Percentiles rank a stretch among this genome's conserved stretches.
These are phyloP conservation scores for Cystobasidium pallidum DNA, from an alignment of 1,284 basidiomycete species.

Conservation along the genomic window DNA sequence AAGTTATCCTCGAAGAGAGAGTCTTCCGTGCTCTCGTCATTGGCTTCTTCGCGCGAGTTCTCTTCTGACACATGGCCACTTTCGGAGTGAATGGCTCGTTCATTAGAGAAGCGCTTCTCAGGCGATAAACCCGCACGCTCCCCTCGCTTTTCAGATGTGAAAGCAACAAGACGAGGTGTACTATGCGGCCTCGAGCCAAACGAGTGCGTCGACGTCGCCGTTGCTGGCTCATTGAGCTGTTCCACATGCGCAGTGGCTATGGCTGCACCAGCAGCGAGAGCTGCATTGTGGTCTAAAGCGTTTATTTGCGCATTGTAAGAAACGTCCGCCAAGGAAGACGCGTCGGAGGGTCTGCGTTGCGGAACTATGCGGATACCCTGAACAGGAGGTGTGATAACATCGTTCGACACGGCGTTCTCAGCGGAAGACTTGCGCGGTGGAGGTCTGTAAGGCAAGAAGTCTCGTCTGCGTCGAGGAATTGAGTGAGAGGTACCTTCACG, in stretches of 20 bases:
- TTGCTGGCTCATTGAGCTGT: conserved; percentile 18
- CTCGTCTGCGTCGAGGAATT: conserved; percentile 47
- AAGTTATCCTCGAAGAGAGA: conserved; percentile 29
- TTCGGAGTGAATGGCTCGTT: conserved; percentile 31
- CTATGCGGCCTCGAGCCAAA: conserved; percentile 23
- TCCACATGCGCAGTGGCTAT: conserved; percentile 29
- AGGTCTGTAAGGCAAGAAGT: conserved; percentile 48
- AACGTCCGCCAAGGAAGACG: conserved; percentile 2
- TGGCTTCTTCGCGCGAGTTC: conserved; percentile 8
- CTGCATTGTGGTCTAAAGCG: conserved; percentile 21
- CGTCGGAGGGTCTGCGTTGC: conserved; percentile 8
- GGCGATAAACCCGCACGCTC: conserved; percentile 32
- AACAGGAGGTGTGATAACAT: conserved; percentile 20
- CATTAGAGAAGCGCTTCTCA: conserved; percentile 34
- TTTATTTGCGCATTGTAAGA: conserved; percentile 28
- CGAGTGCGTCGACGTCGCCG: conserved; percentile 9
- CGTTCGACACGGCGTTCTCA: conserved; percentile 1
- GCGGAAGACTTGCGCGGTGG: conserved; percentile 30
- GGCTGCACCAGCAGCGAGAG: conserved; percentile 38
- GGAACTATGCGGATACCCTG: conserved; percentile 35
- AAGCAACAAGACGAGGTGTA: conserved; percentile 40
- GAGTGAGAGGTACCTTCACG: conserved; percentile 41
- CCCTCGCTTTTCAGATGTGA: conserved; percentile 40
- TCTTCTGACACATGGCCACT: conserved; percentile 19
- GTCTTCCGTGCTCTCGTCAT: conserved; percentile 40